These are phyloP conservation scores for Apophysomyces ossiformis DNA, from an alignment of 371 early-diverging fungal genomes.

Conservation along the genomic window DNA sequence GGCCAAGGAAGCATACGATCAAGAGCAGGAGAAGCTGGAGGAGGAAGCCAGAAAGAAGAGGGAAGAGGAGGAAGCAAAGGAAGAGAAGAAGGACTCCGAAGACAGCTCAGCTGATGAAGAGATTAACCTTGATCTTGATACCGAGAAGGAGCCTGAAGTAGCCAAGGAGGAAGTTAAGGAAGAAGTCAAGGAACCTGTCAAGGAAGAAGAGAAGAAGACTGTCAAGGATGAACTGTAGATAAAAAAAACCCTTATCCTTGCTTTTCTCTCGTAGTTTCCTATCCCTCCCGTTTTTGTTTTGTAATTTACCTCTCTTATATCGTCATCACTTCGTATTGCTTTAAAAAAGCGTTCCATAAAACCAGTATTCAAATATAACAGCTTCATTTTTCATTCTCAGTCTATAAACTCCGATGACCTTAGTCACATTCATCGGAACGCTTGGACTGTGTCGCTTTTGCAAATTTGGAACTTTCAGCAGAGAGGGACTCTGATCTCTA, in stretches of 20 bases:
- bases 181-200: constrained; percentile 1
- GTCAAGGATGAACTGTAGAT: constrained; percentile 58
- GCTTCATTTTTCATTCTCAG: too few species aligned
- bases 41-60: constrained; percentile 35
- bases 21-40: constrained; percentile 41
- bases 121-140: constrained; percentile 32
- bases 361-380: not conserved
- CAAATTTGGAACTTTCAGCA: too few species aligned
- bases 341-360: not conserved
- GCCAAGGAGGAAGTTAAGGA: constrained; percentile 14
- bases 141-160: constrained; percentile 23
- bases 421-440: too few species aligned
- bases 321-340: constrained; percentile 3
- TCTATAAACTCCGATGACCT: too few species aligned
- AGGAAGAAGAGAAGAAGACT: constrained; percentile 34
- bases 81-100: not conserved
- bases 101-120: constrained; percentile 28
- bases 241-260: constrained; percentile 6
- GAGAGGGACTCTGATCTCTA: too few species aligned
- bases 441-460: too few species aligned
- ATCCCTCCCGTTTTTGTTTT: constrained; percentile 1
- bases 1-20: constrained; percentile 49
- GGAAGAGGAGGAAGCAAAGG: constrained; percentile 28
- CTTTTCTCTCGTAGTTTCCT: not conserved
- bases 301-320: constrained; percentile 8